Evolutionary conservation across 139 green algal genomes (phyloP).

Genomic region (Volvox africanus): DNA sequence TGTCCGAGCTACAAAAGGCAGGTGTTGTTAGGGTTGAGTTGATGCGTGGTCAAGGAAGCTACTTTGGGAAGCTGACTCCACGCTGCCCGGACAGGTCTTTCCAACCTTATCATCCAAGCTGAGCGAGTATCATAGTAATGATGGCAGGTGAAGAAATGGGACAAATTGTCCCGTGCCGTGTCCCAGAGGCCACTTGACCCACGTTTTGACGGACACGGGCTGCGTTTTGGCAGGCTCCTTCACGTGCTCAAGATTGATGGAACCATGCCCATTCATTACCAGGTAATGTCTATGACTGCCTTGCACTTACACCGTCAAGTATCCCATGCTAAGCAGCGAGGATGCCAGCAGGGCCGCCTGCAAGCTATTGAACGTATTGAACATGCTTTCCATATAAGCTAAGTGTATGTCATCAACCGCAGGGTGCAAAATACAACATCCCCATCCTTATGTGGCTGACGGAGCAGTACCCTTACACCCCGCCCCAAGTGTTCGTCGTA

Average conservation of each 20-base stretch:
- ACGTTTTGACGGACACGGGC: not conserved
- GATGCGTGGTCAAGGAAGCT: not conserved
- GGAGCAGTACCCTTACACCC: slow-evolving; percentile 79
- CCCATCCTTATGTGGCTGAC: slow-evolving; percentile 88
- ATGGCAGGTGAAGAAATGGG: slow-evolving; percentile 64
- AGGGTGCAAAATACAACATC: slow-evolving; percentile 95
- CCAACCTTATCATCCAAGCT: slow-evolving; percentile 69
- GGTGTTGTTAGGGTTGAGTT: not conserved
- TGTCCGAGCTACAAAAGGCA: slow-evolving; percentile 78
- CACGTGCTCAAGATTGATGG: slow-evolving; percentile 85
- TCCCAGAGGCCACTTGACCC: not conserved
- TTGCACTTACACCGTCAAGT: no score
- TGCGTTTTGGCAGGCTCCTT: slow-evolving; percentile 50
- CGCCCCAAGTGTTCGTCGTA: slow-evolving; percentile 86
- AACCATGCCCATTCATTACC: slow-evolving; percentile 91
- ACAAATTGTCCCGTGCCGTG: not conserved
- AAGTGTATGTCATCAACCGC: not conserved
- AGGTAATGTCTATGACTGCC: slow-evolving; percentile 49
- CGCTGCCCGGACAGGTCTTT: slow-evolving; percentile 70
- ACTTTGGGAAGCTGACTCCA: not conserved
- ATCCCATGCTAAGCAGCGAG: no score
- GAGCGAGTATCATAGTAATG: slow-evolving; percentile 71
- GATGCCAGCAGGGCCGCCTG: no score
- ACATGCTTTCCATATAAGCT: no score
- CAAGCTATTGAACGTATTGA: no score